These are phyloP conservation scores for Nicotiana benthamiana DNA, from an alignment of 257 asterid species.

Conservation along the genomic window DNA sequence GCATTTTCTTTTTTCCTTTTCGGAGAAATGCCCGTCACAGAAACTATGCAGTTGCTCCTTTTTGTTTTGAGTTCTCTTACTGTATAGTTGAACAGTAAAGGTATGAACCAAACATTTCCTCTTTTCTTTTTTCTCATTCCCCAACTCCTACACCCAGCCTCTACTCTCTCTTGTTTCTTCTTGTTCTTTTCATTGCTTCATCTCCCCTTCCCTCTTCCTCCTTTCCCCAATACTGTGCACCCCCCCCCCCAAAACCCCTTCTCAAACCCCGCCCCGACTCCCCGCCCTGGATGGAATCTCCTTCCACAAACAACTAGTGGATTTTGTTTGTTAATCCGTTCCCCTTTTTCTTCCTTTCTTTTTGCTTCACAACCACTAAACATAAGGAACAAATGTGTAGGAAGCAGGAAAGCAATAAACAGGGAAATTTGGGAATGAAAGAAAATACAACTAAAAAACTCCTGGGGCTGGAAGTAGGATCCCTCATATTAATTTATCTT, in stretches of 20 bases:
- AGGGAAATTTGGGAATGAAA: neutral
- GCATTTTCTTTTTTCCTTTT: neutral
- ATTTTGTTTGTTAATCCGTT: neutral
- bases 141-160: neutral
- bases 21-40: neutral
- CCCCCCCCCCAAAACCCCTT: neutral
- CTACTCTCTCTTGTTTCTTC: neutral
- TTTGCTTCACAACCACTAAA: neutral
- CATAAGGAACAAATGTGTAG: neutral
- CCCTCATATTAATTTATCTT: neutral
- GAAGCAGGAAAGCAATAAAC: neutral
- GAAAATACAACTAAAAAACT: neutral
- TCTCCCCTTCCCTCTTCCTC: neutral
- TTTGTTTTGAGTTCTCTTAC: neutral
- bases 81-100: neutral
- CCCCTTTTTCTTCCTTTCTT: neutral
- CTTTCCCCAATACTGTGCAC: neutral
- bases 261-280: neutral
- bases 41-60: neutral
- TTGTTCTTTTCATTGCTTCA: neutral
- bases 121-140: neutral
- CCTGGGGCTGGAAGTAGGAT: neutral
- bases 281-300: neutral
- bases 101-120: neutral
- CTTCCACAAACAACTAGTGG: neutral